These are phyloP conservation scores for Solanum dulcamara DNA, from an alignment of 257 asterid species.

Conservation along the genomic window DNA sequence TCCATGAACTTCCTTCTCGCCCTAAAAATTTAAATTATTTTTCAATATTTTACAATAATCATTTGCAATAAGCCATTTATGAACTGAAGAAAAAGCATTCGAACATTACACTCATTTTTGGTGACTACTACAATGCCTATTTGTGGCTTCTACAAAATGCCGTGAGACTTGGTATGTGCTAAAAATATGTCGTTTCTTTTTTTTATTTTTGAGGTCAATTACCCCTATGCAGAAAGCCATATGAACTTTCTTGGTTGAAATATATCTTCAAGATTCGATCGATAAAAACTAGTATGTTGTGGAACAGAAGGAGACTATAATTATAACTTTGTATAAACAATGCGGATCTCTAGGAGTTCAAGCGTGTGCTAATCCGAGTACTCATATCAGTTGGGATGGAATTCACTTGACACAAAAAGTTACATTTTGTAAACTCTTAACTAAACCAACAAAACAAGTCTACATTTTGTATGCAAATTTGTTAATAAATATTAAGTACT, in stretches of 20 bases:
- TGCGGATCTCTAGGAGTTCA: neutral
- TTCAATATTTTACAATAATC: neutral
- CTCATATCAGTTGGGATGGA: conserved; percentile 18
- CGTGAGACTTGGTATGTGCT: neutral
- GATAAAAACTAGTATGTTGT: conserved; percentile 8
- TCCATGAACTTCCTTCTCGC: too few relatives aligned
- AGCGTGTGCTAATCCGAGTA: neutral
- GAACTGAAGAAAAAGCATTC: neutral
- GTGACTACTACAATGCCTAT: conserved; percentile 10
- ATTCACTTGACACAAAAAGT: conserved; percentile 12
- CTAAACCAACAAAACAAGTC: too few relatives aligned
- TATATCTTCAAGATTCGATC: conserved; percentile 5
- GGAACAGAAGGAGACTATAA: conserved; percentile 17
- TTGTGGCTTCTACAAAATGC: neutral
- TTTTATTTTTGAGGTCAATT: neutral
- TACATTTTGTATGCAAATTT: too few relatives aligned
- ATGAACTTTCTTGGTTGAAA: neutral
- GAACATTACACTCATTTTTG: neutral
- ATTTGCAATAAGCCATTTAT: neutral
- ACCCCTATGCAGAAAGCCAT: neutral
- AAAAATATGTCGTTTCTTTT: neutral
- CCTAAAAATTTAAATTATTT: neutral
- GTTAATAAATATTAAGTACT: too few relatives aligned
- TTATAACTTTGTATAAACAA: neutral
- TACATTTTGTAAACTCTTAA: too few relatives aligned